Conservation (phyloP, 2,329 filamentous ascomycete genomes). For the Allantophomopsis cytisporea region DNA sequence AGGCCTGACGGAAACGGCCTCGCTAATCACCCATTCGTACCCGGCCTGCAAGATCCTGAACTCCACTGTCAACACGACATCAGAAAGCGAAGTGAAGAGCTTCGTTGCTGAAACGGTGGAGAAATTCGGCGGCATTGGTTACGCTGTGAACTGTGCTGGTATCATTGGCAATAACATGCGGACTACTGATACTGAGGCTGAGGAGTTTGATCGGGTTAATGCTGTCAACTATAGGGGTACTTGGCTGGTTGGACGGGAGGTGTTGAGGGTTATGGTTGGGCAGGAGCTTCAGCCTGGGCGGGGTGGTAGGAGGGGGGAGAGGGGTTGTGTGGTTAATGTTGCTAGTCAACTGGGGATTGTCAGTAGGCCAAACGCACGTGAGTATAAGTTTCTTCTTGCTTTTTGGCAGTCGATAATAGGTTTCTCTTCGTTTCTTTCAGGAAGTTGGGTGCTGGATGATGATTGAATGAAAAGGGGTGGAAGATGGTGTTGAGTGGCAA, state of each 20-base stretch:
- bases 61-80: conserved; percentile 19
- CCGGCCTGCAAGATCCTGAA: neutral
- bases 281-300: conserved; percentile 28
- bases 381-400: conserved; percentile 6
- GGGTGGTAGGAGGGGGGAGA: conserved; percentile 24
- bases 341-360: conserved; percentile 28
- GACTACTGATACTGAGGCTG: conserved; percentile 15
- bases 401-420: neutral
- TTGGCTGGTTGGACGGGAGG: conserved; percentile 29
- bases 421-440: too few relatives aligned
- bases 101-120: neutral
- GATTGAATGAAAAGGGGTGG: neutral
- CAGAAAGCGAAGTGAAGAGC: conserved; percentile 19
- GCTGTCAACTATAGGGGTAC: conserved; percentile 28
- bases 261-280: conserved; percentile 26
- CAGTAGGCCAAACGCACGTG: conserved; percentile 25
- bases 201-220: conserved; percentile 28
- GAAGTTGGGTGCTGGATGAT: too few relatives aligned
- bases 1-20: conserved; percentile 19
- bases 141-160: conserved; percentile 29
- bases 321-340: conserved; percentile 30
- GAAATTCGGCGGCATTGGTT: conserved; percentile 24
- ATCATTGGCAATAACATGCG: conserved; percentile 10
- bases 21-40: conserved; percentile 6
- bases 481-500: neutral